Conservation (phyloP, 139 green algal genomes). For the Tetradesmus obliquus region DNA sequence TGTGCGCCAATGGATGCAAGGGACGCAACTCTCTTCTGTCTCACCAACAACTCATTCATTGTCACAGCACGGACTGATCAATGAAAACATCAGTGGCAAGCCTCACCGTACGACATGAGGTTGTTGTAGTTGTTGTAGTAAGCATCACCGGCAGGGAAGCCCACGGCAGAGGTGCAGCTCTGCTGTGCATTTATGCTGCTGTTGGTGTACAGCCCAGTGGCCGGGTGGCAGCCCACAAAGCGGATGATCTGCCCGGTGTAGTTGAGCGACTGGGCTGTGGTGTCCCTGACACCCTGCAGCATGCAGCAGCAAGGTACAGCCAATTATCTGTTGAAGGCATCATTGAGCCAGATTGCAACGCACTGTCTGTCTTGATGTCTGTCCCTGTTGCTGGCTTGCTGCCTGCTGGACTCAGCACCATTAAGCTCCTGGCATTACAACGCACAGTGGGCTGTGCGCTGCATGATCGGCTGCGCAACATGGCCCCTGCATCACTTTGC, state of each 20-base stretch:
- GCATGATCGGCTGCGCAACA: no score
- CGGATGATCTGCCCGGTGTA: constrained; percentile 13
- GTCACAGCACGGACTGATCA: not conserved
- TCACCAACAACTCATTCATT: not conserved
- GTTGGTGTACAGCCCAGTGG: constrained; percentile 23
- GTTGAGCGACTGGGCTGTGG: constrained; percentile 29
- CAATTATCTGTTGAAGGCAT: no score
- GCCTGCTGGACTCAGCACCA: no score
- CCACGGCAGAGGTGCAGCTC: constrained; percentile 10
- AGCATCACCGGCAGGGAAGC: constrained; percentile 2
- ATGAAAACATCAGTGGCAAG: no score
- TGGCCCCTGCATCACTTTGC: no score
- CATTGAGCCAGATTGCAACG: no score
- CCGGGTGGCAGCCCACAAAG: constrained; percentile 13
- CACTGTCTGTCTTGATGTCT: no score
- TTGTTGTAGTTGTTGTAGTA: constrained; percentile 46
- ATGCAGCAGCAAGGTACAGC: not conserved
- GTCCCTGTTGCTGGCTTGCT: no score
- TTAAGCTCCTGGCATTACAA: no score
- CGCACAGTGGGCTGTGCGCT: no score
- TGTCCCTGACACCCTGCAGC: constrained; percentile 15
- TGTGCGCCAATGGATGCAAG: no score
- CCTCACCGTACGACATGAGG: constrained; percentile 25
- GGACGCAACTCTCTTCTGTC: not conserved
- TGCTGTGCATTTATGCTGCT: constrained; percentile 20